Evolutionary conservation across 1,284 basidiomycete species (phyloP).

Genomic region (Rhodotorula sp.): DNA sequence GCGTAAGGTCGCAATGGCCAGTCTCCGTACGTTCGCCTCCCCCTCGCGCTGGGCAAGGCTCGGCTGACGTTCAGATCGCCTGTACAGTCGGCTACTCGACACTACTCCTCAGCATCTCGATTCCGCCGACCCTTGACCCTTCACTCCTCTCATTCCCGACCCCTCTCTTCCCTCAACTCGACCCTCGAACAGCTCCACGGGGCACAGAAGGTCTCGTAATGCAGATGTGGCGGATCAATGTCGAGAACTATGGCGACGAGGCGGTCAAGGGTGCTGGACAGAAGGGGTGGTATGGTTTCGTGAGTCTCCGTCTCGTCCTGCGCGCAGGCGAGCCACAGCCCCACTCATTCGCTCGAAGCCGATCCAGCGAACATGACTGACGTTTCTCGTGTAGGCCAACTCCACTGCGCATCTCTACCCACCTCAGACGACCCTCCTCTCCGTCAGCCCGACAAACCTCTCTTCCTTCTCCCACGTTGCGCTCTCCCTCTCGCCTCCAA

Average conservation of each 20-base stretch:
- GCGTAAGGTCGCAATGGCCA: conserved; percentile 29
- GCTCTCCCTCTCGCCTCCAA: conserved; percentile 73
- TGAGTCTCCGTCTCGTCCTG: conserved; percentile 3
- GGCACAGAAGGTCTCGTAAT: conserved; percentile 28
- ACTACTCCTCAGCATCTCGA: conserved; percentile 29
- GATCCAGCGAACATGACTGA: too few relatives aligned
- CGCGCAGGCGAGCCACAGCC: too few relatives aligned
- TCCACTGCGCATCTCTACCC: conserved; percentile 35
- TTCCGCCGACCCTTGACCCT: conserved; percentile 32
- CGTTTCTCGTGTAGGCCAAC: conserved; percentile 20
- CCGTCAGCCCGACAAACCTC: conserved; percentile 68
- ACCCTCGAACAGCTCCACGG: conserved; percentile 34
- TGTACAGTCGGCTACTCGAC: conserved; percentile 40
- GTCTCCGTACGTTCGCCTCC: conserved; percentile 16
- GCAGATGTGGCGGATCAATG: conserved; percentile 36
- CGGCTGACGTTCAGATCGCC: neutral
- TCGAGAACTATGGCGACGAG: conserved; percentile 32
- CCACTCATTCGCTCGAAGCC: too few relatives aligned
- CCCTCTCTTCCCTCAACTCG: conserved; percentile 34
- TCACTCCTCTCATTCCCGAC: conserved; percentile 34
- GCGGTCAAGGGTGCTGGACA: conserved; percentile 30
- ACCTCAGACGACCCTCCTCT: conserved; percentile 54
- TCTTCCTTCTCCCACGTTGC: conserved; percentile 72
- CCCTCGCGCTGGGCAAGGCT: neutral
- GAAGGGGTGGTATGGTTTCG: conserved; percentile 37